Evolutionary conservation across 306 rosid species (phyloP).

Genomic region (Cyclanthera cordifolia): DNA sequence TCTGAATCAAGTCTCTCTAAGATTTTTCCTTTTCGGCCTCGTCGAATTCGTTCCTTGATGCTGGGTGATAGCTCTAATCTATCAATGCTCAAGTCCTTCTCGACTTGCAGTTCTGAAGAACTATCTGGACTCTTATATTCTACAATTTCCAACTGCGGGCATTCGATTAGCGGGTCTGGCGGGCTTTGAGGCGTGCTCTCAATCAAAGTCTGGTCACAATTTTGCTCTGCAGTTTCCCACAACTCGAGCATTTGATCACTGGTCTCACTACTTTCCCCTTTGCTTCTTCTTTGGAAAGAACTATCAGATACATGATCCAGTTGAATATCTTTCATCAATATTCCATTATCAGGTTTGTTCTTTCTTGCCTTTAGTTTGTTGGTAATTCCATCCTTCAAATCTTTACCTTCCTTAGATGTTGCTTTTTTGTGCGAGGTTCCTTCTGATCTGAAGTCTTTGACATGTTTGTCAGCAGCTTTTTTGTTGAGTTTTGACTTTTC

Average conservation of each 20-base stretch:
- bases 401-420: slow-evolving; percentile 25
- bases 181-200: slow-evolving; percentile 23
- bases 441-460: slow-evolving; percentile 18
- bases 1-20: slow-evolving; percentile 70
- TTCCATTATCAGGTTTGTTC: slow-evolving; percentile 41
- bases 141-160: slow-evolving; percentile 27
- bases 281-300: slow-evolving; percentile 27
- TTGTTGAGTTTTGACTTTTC: slow-evolving; percentile 19
- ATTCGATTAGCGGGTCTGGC: slow-evolving; percentile 26
- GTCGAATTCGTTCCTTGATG: slow-evolving; percentile 36
- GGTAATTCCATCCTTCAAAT: slow-evolving; percentile 17
- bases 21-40: slow-evolving; percentile 47
- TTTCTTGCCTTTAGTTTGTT: slow-evolving; percentile 20
- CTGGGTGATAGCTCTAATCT: slow-evolving; percentile 42
- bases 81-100: slow-evolving; percentile 71
- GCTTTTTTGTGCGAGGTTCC: slow-evolving; percentile 13
- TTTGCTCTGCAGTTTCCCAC: slow-evolving; percentile 75
- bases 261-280: slow-evolving; percentile 39
- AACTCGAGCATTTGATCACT: slow-evolving; percentile 82
- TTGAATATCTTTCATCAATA: slow-evolving; percentile 74
- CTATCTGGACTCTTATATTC: slow-evolving; percentile 24
- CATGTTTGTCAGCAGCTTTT: slow-evolving; percentile 18
- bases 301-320: slow-evolving; percentile 46
- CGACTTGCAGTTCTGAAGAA: slow-evolving; percentile 47
- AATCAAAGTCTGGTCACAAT: slow-evolving; percentile 22